Base-by-base conservation (phyloP, 1,284 basidiomycete genomes). In the Ganoderma boninense region DNA sequence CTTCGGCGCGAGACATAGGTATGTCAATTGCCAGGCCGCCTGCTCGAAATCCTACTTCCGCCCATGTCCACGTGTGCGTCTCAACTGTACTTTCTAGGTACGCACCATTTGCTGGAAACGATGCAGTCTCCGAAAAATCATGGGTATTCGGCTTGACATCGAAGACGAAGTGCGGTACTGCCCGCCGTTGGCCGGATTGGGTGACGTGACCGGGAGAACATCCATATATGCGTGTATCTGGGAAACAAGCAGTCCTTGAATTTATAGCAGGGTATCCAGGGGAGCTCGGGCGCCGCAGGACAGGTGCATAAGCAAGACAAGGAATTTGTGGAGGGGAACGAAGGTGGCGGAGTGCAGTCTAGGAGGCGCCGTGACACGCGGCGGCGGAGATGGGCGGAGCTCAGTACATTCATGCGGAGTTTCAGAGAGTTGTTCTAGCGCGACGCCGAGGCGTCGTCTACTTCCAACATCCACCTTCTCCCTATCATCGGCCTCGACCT, bases 1-100 rank as follows among this genome's bases (percentile, higher is more conserved):
- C 78, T 93, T 88, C 0, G 96, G 97, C 4, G 95, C 91, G 66
- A 98, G 87, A 78, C 95, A 97, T 11, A 98, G 85, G 82, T 97
- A 97, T 18, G 94, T 95, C 70, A 98, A 82, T 79, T 97, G 95
- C 95, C 96, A 97, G 60, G 94, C 93, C 29, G 97, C 97, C 67
- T 97, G 84, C 81, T 98, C 96, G 82, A 98, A 97, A 81, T 98
- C 96, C 96, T 97, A 80, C 32, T 70, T 70, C 67, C 64, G 64
- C 60, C 29, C 69, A 14, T 60, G 60, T 67, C 59, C 23, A 43
- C 26, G 65, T 59, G 42, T 38, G 54, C 23, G 43, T 67, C 44
- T 13, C 7, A 16, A 42, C 16, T 1, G 18, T 32, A n/a, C n/a
- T 29, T 46, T 13, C 32, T 2, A 52, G 8, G 14, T 2, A 69